phyloP scores from a whole-genome alignment of 2,329 filamentous ascomycete genomes.

The Fusarium gaditjirri region DNA sequence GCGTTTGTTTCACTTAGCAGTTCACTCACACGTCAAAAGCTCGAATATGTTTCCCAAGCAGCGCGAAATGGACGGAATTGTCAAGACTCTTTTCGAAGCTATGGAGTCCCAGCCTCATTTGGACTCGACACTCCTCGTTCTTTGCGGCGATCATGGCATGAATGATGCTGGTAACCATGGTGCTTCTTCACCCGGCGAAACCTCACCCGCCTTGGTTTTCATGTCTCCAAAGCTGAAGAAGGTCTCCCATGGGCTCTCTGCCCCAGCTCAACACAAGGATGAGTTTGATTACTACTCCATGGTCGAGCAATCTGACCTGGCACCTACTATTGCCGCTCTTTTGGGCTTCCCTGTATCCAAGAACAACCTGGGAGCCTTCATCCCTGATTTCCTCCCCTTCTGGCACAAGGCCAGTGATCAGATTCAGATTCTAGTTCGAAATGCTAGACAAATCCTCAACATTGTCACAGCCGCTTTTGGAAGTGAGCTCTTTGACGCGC shows the following conservation, averaged over 20 bases:
- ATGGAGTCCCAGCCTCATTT: conserved; percentile 79
- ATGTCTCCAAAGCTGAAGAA: conserved; percentile 82
- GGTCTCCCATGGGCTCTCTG: conserved; percentile 56
- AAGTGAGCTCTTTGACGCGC: conserved; percentile 54
- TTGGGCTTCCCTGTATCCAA: conserved; percentile 88
- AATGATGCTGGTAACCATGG: conserved; percentile 98
- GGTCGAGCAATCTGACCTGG: conserved; percentile 95
- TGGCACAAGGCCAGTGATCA: conserved; percentile 70
- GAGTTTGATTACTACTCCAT: conserved; percentile 86
- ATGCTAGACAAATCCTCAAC: conserved; percentile 81
- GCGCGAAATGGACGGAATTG: conserved; percentile 88
- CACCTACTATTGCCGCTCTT: conserved; percentile 86
- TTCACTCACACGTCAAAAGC: conserved; percentile 55
- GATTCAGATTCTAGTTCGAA: conserved; percentile 76
- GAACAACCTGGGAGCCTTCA: conserved; percentile 91
- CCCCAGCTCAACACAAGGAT: conserved; percentile 68
- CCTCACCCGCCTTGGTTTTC: conserved; percentile 91
- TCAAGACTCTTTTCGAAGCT: conserved; percentile 78
- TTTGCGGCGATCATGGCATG: conserved; percentile 99
- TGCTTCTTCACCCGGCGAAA: conserved; percentile 92
- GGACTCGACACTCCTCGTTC: conserved; percentile 80
- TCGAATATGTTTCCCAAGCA: conserved; percentile 95
- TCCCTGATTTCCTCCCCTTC: conserved; percentile 79
- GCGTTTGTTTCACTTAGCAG: neutral
- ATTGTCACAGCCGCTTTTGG: conserved; percentile 81